Evolutionary conservation across 2,329 filamentous ascomycete species (phyloP), one percentile per base, ranked within the genome.

Genomic region (Raffaelea arxii): DNA sequence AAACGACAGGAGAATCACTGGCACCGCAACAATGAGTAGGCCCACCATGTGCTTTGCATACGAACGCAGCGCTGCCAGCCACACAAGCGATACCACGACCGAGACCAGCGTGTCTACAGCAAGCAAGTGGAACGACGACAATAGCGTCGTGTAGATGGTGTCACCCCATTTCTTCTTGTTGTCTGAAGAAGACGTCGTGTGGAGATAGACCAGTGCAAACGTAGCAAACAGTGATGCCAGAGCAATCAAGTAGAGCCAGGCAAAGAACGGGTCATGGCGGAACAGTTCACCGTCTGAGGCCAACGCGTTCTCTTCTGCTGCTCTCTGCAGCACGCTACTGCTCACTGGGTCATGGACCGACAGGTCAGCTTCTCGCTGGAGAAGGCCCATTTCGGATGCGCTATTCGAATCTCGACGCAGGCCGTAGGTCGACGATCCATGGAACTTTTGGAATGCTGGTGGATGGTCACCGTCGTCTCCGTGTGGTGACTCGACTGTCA

Each of bases 81-180:
- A 98, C 23, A 96, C 65, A 30, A 96, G 71, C 2, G 91, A 91
- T 19, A 97, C 86, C 30, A 94, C 70, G 35, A 96, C 71, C 1
- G 92, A 85, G n/a, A 96, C 82, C 18, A 97, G 63, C 1, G 92
- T 97, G 65, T 97, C 94, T 44, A 92, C 80, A 2, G 87, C 86
- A 37, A 98, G 79, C 54, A 97, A 82, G 59, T 92, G 83, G 58
- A 94, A 92, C 1, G 90, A 96, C 43, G 82, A 80, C 55, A 86
- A 83, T 30, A 98, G 68, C 4, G 87, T 89, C 14, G 85, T 88
- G 64, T 98, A 98, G 49, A 98, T 88, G 1, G 91, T 96, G 63
- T 98, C 92, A 14, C 90, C 91, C 47, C 94, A 77, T 1, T 84
- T 83, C 49, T 76, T 75, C 59, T 85, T 85, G 46, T 73, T 72